phyloP scores from a whole-genome alignment of 2,329 filamentous ascomycete genomes.

The Penicillium sp. region DNA sequence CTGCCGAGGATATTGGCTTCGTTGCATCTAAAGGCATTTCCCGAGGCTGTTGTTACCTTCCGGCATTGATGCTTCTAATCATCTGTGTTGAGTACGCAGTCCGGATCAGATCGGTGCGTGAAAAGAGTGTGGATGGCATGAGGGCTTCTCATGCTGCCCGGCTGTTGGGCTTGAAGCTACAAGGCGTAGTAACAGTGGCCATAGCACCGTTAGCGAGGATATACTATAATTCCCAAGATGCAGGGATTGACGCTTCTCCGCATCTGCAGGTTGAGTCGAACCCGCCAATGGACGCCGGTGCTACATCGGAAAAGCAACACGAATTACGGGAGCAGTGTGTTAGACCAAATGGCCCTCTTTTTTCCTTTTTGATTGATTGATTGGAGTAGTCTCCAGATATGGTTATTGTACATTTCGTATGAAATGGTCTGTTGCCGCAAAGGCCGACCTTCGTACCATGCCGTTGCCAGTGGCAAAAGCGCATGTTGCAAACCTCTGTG shows the following conservation, averaged over 20 bases:
- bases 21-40: not conserved
- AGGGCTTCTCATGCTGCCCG: not conserved
- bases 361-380: conserved; percentile 23
- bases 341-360: conserved; percentile 20
- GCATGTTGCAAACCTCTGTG: conserved; percentile 1
- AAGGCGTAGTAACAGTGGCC: too few species aligned
- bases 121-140: too few species aligned
- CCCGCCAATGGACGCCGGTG: not conserved
- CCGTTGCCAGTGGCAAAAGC: not conserved
- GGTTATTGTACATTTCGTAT: conserved; percentile 20
- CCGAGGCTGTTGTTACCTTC: not conserved
- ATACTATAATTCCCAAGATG: not conserved
- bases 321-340: not conserved
- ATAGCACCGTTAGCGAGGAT: too few species aligned
- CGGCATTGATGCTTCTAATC: too few species aligned
- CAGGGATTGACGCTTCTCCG: not conserved
- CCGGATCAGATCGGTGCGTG: too few species aligned
- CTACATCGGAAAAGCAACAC: not conserved
- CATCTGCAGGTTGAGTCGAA: too few species aligned
- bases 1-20: conserved; percentile 2
- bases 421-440: not conserved
- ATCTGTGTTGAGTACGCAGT: too few species aligned
- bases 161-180: not conserved
- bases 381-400: conserved; percentile 11
- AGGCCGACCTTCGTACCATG: not conserved